A percentile compares a stretch with the other conserved stretches of the same genome.
Evolutionary conservation across 495 filamentous ascomycete genomes (phyloP).

Genomic region (Xylaria bambusicola): DNA sequence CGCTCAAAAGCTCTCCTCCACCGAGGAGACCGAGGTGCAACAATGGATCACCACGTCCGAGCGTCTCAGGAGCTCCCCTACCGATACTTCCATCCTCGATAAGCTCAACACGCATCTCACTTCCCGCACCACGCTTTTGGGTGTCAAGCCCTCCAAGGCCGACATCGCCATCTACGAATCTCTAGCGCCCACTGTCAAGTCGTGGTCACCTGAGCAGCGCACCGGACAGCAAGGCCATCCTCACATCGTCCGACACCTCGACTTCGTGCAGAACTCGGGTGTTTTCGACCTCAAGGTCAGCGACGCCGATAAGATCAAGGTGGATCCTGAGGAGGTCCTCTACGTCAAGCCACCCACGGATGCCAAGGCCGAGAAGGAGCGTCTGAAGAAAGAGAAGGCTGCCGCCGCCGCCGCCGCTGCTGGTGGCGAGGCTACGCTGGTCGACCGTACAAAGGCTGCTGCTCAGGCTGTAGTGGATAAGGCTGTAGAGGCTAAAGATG

Average conservation of each 20-base stretch:
- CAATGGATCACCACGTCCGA: conserved; percentile 80
- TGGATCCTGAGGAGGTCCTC: conserved; percentile 77
- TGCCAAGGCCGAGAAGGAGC: conserved; percentile 85
- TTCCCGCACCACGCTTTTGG: conserved; percentile 84
- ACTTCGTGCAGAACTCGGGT: conserved; percentile 90
- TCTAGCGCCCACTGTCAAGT: conserved; percentile 73
- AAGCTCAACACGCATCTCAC: conserved; percentile 84
- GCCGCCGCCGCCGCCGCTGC: conserved; percentile 55
- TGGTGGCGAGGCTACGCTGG: conserved; percentile 44
- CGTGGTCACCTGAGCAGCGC: conserved; percentile 82
- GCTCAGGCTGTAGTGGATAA: conserved; percentile 40
- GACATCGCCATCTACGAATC: conserved; percentile 85
- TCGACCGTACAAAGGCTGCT: conserved; percentile 54
- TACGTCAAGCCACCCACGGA: conserved; percentile 81
- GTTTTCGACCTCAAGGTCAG: conserved; percentile 72
- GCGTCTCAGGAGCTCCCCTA: conserved; percentile 58
- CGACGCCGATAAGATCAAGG: conserved; percentile 74
- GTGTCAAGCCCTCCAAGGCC: conserved; percentile 86
- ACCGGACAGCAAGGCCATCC: conserved; percentile 89
- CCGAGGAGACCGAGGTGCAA: conserved; percentile 81
- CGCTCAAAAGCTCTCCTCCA: conserved; percentile 65
- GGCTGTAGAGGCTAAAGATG: conserved; percentile 42
- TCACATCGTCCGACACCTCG: conserved; percentile 86
- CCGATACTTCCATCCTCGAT: conserved; percentile 65
- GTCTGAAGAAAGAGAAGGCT: conserved; percentile 83